These are phyloP conservation scores for Serendipita vermifera DNA, from an alignment of 768 basidiomycete species.

Conservation along the genomic window DNA sequence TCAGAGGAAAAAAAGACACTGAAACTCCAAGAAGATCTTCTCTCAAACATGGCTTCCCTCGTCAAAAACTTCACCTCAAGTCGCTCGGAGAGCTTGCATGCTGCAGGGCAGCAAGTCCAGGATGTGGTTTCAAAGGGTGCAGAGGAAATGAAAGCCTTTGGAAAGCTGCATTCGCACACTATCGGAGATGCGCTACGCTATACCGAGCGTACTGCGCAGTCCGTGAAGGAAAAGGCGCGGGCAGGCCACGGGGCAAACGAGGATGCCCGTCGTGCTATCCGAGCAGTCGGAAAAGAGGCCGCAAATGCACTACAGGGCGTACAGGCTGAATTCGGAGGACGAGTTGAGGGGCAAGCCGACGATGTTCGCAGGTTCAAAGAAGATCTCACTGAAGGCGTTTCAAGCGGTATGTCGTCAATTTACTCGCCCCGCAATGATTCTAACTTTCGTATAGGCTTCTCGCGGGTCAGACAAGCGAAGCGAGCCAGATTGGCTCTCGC, in stretches of 20 bases:
- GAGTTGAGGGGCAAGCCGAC: slow-evolving; percentile 17
- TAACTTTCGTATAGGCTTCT: slow-evolving; percentile 35
- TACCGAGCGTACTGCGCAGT: not conserved
- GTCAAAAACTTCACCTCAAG: slow-evolving; percentile 57
- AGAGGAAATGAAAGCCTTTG: slow-evolving; percentile 35
- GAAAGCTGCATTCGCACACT: slow-evolving; percentile 36
- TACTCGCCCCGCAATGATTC: not conserved
- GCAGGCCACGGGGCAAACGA: slow-evolving; percentile 9
- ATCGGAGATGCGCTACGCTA: slow-evolving; percentile 24
- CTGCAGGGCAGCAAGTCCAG: slow-evolving; percentile 41
- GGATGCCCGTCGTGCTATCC: not conserved
- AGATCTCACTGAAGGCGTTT: slow-evolving; percentile 31
- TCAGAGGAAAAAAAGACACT: slow-evolving; percentile 54
- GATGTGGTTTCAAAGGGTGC: slow-evolving; percentile 45
- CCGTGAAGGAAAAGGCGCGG: not conserved
- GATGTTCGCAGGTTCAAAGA: slow-evolving; percentile 26
- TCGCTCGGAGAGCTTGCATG: slow-evolving; percentile 51
- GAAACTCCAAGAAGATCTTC: slow-evolving; percentile 54
- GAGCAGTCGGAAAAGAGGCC: not conserved
- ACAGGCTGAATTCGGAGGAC: slow-evolving; percentile 31
- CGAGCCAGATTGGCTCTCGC: slow-evolving; percentile 53
- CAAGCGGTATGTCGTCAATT: slow-evolving; percentile 28
- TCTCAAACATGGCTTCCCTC: slow-evolving; percentile 61
- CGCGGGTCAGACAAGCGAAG: slow-evolving; percentile 49
- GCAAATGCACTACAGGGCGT: not conserved